Evolutionary conservation across 2,329 filamentous ascomycete species (phyloP).

Genomic region (Aspergillus pseudotamarii): DNA sequence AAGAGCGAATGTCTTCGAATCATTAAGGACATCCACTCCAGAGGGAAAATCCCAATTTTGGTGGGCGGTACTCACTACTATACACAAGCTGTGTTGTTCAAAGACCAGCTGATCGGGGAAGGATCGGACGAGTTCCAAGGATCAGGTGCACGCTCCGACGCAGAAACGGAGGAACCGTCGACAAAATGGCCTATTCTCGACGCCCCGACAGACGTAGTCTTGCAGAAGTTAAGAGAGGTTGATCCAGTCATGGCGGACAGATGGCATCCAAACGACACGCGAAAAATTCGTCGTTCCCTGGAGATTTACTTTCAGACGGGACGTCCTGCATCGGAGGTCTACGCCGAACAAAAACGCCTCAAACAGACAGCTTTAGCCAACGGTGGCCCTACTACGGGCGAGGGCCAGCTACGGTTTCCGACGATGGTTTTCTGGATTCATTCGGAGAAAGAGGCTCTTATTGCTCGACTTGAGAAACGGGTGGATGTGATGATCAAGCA

Average conservation of each 20-base stretch:
- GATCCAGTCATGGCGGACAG: conserved; percentile 86
- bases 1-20: conserved; percentile 67
- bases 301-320: conserved; percentile 88
- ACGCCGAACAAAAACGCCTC: conserved; percentile 69
- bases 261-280: conserved; percentile 91
- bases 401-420: conserved; percentile 51
- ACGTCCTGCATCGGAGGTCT: conserved; percentile 79
- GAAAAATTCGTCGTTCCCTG: conserved; percentile 86
- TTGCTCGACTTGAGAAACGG: conserved; percentile 70
- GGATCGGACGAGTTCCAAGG: conserved; percentile 28
- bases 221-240: conserved; percentile 73
- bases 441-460: conserved; percentile 68
- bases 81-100: conserved; percentile 82
- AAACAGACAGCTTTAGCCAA: conserved; percentile 27
- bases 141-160: conserved; percentile 24
- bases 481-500: conserved; percentile 80
- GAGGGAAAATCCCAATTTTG: conserved; percentile 82
- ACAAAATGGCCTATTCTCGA: conserved; percentile 70
- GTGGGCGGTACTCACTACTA: conserved; percentile 98
- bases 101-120: conserved; percentile 63
- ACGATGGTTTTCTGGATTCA: conserved; percentile 87
- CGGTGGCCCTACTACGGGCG: conserved; percentile 19
- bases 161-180: conserved; percentile 26
- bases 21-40: conserved; percentile 75
- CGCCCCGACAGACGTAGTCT: conserved; percentile 69